phyloP scores from a whole-genome alignment of 2,329 filamentous ascomycete genomes.

The Fusarium caatingaense region DNA sequence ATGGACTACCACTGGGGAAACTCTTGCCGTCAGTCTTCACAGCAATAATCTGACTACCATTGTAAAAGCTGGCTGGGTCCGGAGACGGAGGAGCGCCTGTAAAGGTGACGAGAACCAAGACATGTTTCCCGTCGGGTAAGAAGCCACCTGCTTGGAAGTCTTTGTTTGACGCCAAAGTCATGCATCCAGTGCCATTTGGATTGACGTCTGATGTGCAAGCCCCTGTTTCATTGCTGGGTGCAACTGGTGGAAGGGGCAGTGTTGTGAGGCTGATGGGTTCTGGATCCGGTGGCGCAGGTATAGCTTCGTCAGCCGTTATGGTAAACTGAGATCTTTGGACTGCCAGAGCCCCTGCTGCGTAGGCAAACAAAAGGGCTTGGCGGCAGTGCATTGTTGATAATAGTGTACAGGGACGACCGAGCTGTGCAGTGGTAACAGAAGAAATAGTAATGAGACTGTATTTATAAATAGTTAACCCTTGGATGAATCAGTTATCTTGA shows the following conservation, averaged over 20 bases:
- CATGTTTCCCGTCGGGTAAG: constrained; percentile 56
- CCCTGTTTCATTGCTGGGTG: not conserved
- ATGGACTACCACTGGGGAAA: constrained; percentile 58
- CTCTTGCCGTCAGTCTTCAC: constrained; percentile 55
- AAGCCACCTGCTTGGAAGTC: constrained; percentile 45
- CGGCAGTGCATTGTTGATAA: not conserved
- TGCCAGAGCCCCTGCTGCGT: not conserved
- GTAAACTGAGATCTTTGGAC: not conserved
- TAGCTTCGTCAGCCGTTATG: not conserved
- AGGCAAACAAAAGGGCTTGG: not conserved
- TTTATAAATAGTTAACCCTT: no score
- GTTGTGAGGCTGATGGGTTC: constrained; percentile 8
- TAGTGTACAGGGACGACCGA: no score
- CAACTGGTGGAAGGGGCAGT: constrained; percentile 17
- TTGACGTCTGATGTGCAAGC: constrained; percentile 2
- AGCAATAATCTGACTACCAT: constrained; percentile 55
- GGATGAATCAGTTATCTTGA: no score
- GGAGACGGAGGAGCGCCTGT: constrained; percentile 55
- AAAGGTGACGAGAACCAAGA: constrained; percentile 54
- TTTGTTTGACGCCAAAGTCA: not conserved
- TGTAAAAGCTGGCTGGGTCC: constrained; percentile 55
- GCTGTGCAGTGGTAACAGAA: no score
- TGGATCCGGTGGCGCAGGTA: not conserved
- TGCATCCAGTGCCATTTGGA: constrained; percentile 12
- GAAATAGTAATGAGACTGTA: no score